A percentile compares a stretch with the other conserved stretches of the same genome.
phyloP scores from a whole-genome alignment of 805 yeast genomes.

The Candida caryicola region DNA sequence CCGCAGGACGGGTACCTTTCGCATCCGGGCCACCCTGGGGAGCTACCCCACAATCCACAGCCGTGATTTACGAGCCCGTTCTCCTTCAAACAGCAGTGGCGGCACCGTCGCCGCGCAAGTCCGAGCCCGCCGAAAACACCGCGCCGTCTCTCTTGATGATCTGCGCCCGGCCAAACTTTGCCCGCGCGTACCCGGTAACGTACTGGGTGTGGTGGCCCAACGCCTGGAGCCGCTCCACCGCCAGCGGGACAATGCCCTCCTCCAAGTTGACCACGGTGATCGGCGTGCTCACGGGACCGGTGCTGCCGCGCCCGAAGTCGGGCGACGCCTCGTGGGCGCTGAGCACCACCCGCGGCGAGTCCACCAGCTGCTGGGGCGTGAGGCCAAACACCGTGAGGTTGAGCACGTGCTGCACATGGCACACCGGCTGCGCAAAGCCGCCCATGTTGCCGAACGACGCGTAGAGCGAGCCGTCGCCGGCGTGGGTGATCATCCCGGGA shows the following conservation, averaged over 20 bases:
- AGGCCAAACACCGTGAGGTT: slow-evolving; percentile 61
- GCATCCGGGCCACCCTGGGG: no score
- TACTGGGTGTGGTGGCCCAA: slow-evolving; percentile 59
- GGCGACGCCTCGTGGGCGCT: slow-evolving; percentile 46
- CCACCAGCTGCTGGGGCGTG: slow-evolving; percentile 71
- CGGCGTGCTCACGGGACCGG: slow-evolving; percentile 61
- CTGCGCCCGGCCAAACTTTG: slow-evolving; percentile 68
- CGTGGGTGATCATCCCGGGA: slow-evolving; percentile 68
- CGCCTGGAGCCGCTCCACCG: slow-evolving; percentile 41
- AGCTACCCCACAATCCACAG: no score
- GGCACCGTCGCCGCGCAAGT: slow-evolving; percentile 83
- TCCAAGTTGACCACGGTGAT: slow-evolving; percentile 62
- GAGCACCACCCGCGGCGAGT: slow-evolving; percentile 70
- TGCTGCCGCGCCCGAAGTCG: slow-evolving; percentile 58
- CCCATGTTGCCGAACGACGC: slow-evolving; percentile 85
- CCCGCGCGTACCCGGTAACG: slow-evolving; percentile 41
- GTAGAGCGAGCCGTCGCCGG: slow-evolving; percentile 44
- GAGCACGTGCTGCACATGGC: slow-evolving; percentile 73
- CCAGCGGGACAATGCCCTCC: slow-evolving; percentile 54
- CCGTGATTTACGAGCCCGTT: no score
- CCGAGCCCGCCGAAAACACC: slow-evolving; percentile 69
- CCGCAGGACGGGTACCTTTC: no score
- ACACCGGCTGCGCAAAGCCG: slow-evolving; percentile 84
- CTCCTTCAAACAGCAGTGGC: slow-evolving; percentile 47
- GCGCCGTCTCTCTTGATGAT: slow-evolving; percentile 46